Base-by-base conservation (phyloP, 495 filamentous ascomycete species). In the Hypoxylon fuscum region DNA sequence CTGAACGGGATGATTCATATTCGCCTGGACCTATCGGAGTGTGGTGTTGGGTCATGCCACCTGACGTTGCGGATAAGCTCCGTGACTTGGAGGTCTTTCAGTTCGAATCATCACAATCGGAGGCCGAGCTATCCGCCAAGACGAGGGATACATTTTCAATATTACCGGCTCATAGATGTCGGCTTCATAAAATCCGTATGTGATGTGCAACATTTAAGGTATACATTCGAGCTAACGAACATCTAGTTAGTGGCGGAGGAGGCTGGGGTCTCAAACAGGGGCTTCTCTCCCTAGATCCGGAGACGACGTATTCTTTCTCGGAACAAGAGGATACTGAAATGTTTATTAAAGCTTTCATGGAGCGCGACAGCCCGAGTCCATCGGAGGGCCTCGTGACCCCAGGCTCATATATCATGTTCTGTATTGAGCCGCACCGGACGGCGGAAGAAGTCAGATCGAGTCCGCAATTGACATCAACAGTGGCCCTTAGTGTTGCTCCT, bases 241-340 rank as follows among this genome's bases (percentile, higher is more conserved):
- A 32, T 62, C n/a, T 57, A 85, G 85, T 95, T 52, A 95, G 91
- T 70, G 93, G 93, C 17, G 93, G 93, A 59, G 93, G 93, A 47
- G 93, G 93, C 41, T 97, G 93, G 93, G 93, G 93, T 4, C 77
- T 85, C 59, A 97, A 96, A 72, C 85, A 87, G 52, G 93, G 93
- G 3, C 79, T 97, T 10, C 76, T 96, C 5, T 92, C 91, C 6
- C 77, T 97, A 0, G 92, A 96, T 68, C 91, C 91, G 15, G 84
- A 91, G 62, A 79, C 77, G 12, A 76, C 66, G 15, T 80, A 72
- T 43, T 64, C 68, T 25, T 49, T 64, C 1, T 45, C 69, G 3
- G 66, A 57, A 2, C 57, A 66, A 35, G 70, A 70, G n/a, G 68
- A 70, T 31, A 44, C 69, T 12, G 66, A 72, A 25, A 62, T 46